phyloP scores from a whole-genome alignment of 208 protist species.

The Trypanosoma grayi region DNA sequence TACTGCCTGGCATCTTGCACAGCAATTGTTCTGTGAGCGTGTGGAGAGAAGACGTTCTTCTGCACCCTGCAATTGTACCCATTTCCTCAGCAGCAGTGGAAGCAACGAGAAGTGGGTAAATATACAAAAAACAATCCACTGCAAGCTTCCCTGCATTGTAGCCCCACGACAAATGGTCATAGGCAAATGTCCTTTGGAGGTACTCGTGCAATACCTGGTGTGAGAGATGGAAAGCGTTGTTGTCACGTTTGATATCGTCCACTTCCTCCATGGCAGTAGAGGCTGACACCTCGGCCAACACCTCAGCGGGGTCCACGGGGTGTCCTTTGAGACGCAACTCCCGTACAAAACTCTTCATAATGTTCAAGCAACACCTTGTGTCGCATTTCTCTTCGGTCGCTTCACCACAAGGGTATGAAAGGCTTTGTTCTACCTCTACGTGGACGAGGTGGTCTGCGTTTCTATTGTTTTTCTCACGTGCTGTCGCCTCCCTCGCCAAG shows the following conservation, averaged over 20 bases:
- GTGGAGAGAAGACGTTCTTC: slow-evolving; percentile 2
- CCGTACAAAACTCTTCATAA: slow-evolving; percentile 20
- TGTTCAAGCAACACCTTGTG: slow-evolving; percentile 1
- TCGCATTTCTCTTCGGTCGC: not conserved
- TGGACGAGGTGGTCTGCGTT: not conserved
- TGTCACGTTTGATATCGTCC: not conserved
- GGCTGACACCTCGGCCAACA: slow-evolving; percentile 6
- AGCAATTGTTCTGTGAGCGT: slow-evolving; percentile 3
- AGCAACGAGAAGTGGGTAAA: slow-evolving; percentile 9
- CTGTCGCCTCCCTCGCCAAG: slow-evolving; percentile 25
- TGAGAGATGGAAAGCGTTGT: not conserved
- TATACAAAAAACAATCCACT: slow-evolving; percentile 20
- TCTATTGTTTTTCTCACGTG: not conserved
- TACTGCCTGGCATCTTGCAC: not conserved
- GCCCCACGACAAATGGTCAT: slow-evolving; percentile 14
- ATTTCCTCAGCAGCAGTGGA: not conserved
- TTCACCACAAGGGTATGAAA: not conserved
- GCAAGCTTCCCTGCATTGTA: slow-evolving; percentile 20
- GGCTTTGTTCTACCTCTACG: not conserved
- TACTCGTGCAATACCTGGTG: slow-evolving; percentile 11
- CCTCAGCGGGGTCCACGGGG: slow-evolving; percentile 1
- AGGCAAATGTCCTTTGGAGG: slow-evolving; percentile 20
- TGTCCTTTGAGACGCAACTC: slow-evolving; percentile 5
- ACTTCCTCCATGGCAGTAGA: not conserved
- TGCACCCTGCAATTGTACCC: too few species aligned